phyloP scores from a whole-genome alignment of 805 yeast genomes.

The Spathaspora boniae region DNA sequence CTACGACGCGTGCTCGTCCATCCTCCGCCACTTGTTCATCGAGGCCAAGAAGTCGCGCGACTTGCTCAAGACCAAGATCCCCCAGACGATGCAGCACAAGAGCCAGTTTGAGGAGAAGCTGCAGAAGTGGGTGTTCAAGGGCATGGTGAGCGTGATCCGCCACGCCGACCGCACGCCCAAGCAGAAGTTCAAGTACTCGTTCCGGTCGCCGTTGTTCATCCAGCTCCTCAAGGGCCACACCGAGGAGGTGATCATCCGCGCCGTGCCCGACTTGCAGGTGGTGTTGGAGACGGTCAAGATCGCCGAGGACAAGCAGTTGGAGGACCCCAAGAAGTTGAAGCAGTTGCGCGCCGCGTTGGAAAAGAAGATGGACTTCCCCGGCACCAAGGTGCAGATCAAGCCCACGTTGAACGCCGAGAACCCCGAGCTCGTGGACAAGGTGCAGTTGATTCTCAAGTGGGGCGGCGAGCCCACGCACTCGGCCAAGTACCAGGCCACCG shows the following conservation, averaged over 20 bases:
- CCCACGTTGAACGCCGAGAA: slow-evolving; percentile 69
- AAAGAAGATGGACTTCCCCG: slow-evolving; percentile 87
- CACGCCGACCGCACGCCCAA: slow-evolving; percentile 99
- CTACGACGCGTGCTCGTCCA: slow-evolving; percentile 78
- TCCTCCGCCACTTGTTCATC: slow-evolving; percentile 69
- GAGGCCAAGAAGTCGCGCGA: slow-evolving; percentile 46
- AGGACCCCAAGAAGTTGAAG: slow-evolving; percentile 71
- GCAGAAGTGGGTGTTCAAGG: slow-evolving; percentile 96
- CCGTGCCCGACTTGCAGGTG: slow-evolving; percentile 77
- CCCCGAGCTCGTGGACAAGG: slow-evolving; percentile 79
- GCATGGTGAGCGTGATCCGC: slow-evolving; percentile 84
- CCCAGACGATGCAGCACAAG: slow-evolving; percentile 30
- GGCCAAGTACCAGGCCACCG: slow-evolving; percentile 90
- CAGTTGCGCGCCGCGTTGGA: slow-evolving; percentile 81
- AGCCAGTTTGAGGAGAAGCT: slow-evolving; percentile 53
- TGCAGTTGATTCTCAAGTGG: slow-evolving; percentile 95
- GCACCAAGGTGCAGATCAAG: slow-evolving; percentile 93
- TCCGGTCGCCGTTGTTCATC: slow-evolving; percentile 80
- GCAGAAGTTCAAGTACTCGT: slow-evolving; percentile 94
- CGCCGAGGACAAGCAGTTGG: slow-evolving; percentile 76
- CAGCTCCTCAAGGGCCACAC: slow-evolving; percentile 89
- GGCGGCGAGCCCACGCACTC: slow-evolving; percentile 99
- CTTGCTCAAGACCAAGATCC: slow-evolving; percentile 34
- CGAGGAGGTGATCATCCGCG: slow-evolving; percentile 93
- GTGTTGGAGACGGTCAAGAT: slow-evolving; percentile 80